Conservation (phyloP, 1,284 basidiomycete genomes). For the Cutaneotrichosporon mucoides region DNA sequence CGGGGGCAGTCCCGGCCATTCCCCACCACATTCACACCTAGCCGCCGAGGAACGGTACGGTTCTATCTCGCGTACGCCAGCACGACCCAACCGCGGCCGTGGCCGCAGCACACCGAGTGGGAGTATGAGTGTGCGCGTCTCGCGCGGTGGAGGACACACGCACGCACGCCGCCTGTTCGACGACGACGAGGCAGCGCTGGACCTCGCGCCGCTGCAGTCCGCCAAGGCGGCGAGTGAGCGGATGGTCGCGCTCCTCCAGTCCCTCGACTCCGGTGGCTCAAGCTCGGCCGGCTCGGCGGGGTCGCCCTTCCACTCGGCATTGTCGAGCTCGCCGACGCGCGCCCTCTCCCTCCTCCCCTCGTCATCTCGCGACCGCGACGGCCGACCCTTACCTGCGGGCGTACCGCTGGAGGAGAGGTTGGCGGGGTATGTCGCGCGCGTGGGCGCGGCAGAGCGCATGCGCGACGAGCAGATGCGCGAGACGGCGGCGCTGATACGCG, state of each 20-base stretch:
- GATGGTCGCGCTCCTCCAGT: neutral
- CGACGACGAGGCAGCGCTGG: neutral
- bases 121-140: neutral
- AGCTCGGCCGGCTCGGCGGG: neutral
- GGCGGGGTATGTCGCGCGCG: neutral
- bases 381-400: no score
- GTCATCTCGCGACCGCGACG: no score
- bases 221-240: neutral
- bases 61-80: neutral
- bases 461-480: constrained; percentile 18
- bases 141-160: neutral
- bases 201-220: neutral
- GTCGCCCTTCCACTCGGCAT: neutral
- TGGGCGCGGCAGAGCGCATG: constrained; percentile 14
- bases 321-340: neutral
- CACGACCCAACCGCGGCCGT: neutral
- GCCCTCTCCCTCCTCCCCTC: neutral
- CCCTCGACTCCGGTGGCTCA: neutral
- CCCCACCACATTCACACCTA: neutral
- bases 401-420: constrained; percentile 13
- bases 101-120: neutral
- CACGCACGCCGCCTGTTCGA: neutral
- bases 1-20: neutral
- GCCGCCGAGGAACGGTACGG: neutral
- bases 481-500: constrained; percentile 8